Evolutionary conservation across 768 basidiomycete genomes (phyloP).

Genomic region (Podaxis pistillaris): DNA sequence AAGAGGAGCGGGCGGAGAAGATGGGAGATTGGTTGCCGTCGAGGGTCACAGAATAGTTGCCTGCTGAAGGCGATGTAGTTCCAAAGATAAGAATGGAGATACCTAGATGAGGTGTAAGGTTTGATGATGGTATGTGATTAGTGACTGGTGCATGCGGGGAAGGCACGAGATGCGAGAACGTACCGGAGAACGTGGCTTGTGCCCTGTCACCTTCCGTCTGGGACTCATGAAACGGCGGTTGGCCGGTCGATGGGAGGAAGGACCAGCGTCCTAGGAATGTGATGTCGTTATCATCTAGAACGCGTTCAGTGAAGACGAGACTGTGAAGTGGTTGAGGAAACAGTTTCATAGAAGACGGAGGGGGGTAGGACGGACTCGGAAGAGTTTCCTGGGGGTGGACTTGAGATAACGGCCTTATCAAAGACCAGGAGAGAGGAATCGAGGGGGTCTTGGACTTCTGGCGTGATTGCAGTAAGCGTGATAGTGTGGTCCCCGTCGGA

Average conservation of each 20-base stretch:
- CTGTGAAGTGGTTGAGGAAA: conserved; percentile 20
- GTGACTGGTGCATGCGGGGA: conserved; percentile 3
- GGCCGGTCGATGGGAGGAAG: conserved; percentile 24
- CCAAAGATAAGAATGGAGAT: conserved; percentile 61
- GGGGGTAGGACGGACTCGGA: conserved; percentile 10
- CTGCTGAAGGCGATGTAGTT: conserved; percentile 53
- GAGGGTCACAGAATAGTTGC: conserved; percentile 54
- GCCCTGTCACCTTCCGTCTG: conserved; percentile 44
- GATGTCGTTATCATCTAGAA: conserved; percentile 44
- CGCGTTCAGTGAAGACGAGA: conserved; percentile 31
- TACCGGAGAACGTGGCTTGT: conserved; percentile 45
- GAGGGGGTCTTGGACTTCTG: conserved; percentile 20
- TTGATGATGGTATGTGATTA: not conserved
- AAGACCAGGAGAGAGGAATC: conserved; percentile 48
- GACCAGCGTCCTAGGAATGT: conserved; percentile 59
- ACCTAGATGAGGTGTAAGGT: conserved; percentile 37
- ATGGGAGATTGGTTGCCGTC: conserved; percentile 38
- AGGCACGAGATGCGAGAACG: conserved; percentile 23
- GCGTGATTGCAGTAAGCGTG: conserved; percentile 46
- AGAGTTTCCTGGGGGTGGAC: conserved; percentile 35
- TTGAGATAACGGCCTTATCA: conserved; percentile 52
- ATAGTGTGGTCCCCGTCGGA: conserved; percentile 51
- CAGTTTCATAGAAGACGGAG: not conserved
- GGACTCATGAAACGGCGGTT: conserved; percentile 25
- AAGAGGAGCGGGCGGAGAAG: conserved; percentile 53